Percentiles rank a stretch among this genome's conserved stretches.
Evolutionary conservation across 2,329 filamentous ascomycete genomes (phyloP).

Genomic region (Fusarium zealandicum): DNA sequence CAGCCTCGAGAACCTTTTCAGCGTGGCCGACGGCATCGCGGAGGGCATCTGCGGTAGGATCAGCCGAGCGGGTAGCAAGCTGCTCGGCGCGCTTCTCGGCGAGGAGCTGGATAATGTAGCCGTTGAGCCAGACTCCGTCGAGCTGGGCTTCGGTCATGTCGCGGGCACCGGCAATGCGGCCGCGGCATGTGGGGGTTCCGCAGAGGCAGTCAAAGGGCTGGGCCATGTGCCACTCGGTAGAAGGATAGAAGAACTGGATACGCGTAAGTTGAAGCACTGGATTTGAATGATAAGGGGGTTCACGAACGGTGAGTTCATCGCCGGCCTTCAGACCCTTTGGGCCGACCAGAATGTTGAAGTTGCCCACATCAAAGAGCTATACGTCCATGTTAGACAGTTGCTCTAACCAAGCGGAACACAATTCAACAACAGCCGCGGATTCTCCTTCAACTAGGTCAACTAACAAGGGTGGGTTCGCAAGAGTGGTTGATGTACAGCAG

Average conservation of each 20-base stretch:
- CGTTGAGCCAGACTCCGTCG: conserved; percentile 66
- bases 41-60: conserved; percentile 54
- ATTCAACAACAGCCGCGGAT: conserved; percentile 4
- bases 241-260: conserved; percentile 73
- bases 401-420: not conserved
- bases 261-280: conserved; percentile 4
- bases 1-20: conserved; percentile 56
- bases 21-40: conserved; percentile 53
- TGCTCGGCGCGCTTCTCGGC: conserved; percentile 47
- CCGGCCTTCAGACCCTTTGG: conserved; percentile 61
- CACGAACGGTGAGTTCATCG: conserved; percentile 63
- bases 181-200: conserved; percentile 62
- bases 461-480: conserved; percentile 69
- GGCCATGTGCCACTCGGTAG: conserved; percentile 77
- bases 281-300: no score
- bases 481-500: conserved; percentile 73
- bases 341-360: conserved; percentile 64
- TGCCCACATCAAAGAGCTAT: conserved; percentile 67
- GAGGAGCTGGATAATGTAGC: conserved; percentile 64
- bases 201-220: conserved; percentile 75
- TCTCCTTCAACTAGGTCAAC: conserved; percentile 44
- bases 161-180: conserved; percentile 68
- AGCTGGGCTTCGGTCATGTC: conserved; percentile 64
- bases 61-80: conserved; percentile 36
- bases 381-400: conserved; percentile 16